A percentile compares a stretch with the other conserved stretches of the same genome.
These are phyloP conservation scores for Colletotrichum simmondsii DNA, from an alignment of 2,329 filamentous ascomycete genomes.

Conservation along the genomic window DNA sequence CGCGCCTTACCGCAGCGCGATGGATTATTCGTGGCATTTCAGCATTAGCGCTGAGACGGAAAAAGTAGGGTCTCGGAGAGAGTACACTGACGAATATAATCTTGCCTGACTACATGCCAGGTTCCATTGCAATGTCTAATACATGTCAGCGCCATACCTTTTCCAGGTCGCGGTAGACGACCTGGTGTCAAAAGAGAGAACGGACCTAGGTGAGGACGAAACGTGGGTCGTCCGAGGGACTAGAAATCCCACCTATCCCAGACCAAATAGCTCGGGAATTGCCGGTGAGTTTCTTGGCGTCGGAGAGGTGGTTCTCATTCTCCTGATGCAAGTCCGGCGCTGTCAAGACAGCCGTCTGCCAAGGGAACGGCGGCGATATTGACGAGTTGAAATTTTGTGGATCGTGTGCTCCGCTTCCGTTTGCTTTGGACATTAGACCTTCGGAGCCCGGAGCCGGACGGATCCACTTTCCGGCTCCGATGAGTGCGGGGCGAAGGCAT, in stretches of 20 bases:
- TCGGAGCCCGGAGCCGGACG: background rate
- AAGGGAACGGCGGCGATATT: background rate
- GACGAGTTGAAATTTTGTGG: background rate
- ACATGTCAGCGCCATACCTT: background rate
- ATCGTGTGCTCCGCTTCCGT: background rate
- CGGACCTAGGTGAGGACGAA: background rate
- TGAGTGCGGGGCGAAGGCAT: background rate
- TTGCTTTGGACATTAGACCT: background rate
- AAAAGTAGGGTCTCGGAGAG: slow-evolving; percentile 4
- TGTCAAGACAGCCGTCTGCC: background rate
- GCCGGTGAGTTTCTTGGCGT: background rate
- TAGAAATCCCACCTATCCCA: slow-evolving; percentile 13
- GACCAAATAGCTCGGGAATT: background rate
- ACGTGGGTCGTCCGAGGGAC: background rate
- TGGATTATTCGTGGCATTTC: slow-evolving; percentile 8
- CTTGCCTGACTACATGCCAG: background rate
- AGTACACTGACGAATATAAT: background rate
- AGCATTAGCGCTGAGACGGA: slow-evolving; percentile 12
- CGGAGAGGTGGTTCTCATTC: background rate
- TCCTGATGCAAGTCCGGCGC: background rate
- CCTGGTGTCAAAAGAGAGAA: background rate
- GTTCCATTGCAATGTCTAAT: background rate
- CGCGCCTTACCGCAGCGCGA: background rate
- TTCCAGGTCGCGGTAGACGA: background rate
- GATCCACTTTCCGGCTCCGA: background rate